Conservation (phyloP, 768 basidiomycete genomes). For the Russula olivacea region DNA sequence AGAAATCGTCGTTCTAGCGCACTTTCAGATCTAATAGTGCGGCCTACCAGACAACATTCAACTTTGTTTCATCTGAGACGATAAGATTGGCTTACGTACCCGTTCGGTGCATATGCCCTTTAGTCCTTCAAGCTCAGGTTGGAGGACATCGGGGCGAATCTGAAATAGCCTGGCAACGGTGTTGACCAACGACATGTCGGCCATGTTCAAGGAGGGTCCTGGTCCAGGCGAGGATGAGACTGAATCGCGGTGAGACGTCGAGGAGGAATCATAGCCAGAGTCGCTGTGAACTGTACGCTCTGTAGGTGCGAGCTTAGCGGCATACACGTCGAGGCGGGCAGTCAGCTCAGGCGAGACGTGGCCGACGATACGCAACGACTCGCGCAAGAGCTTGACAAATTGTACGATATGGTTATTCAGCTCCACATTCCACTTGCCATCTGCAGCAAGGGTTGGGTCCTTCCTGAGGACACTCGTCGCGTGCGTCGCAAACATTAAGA, state of each 20-base stretch:
- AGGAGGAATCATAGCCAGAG: constrained; percentile 61
- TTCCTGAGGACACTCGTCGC: constrained; percentile 86
- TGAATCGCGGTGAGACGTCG: constrained; percentile 55
- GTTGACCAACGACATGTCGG: constrained; percentile 73
- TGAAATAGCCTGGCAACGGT: constrained; percentile 71
- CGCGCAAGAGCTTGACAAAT: constrained; percentile 82
- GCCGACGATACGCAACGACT: constrained; percentile 64
- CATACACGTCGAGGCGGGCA: constrained; percentile 76
- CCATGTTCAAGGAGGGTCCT: constrained; percentile 42
- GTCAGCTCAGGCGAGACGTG: constrained; percentile 82
- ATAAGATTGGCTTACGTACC: constrained; percentile 35
- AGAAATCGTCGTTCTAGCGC: constrained; percentile 21
- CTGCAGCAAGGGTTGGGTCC: constrained; percentile 74
- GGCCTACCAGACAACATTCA: constrained; percentile 44
- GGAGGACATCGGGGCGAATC: constrained; percentile 57
- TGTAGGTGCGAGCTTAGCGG: constrained; percentile 68
- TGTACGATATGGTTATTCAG: constrained; percentile 87
- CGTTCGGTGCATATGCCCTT: constrained; percentile 68
- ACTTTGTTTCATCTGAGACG: constrained; percentile 1
- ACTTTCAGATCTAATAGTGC: constrained; percentile 87
- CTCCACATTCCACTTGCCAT: constrained; percentile 83
- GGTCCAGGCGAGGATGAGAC: constrained; percentile 34
- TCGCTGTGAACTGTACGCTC: constrained; percentile 43
- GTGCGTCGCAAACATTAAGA: constrained; percentile 91
- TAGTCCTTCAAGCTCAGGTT: constrained; percentile 67